Conservation (phyloP, 78 protist species). For the slime mould (Dictyostelium discoideum) region DNA sequence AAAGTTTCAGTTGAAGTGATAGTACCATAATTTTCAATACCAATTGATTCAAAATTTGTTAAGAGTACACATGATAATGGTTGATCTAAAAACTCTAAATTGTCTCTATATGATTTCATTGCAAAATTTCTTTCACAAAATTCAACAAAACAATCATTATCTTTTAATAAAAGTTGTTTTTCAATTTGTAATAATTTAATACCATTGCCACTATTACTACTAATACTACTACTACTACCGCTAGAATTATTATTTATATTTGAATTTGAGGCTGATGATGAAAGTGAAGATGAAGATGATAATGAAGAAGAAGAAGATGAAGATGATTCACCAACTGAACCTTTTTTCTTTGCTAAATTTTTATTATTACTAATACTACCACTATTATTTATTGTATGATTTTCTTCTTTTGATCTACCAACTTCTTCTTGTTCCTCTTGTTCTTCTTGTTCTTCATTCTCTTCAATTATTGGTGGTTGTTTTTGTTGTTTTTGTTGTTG, state of each 20-base stretch:
- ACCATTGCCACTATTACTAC: not conserved
- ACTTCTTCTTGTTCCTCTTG: not conserved
- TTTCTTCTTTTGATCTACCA: conserved; percentile 7
- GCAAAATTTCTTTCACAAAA: conserved; percentile 5
- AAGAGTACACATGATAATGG: not conserved
- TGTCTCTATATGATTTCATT: not conserved
- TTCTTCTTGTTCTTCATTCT: not conserved
- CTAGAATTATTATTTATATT: not conserved
- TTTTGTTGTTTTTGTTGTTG: not conserved
- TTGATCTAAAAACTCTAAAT: not conserved
- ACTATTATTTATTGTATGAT: not conserved
- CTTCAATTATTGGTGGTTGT: not conserved
- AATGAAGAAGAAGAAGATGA: not conserved
- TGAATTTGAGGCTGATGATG: not conserved
- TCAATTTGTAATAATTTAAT: not conserved
- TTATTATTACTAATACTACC: not conserved
- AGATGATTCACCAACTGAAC: not conserved
- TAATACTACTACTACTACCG: not conserved
- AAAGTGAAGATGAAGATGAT: not conserved
- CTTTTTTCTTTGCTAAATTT: not conserved
- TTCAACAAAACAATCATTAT: not conserved
- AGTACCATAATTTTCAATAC: conserved; percentile 5
- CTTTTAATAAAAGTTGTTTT: not conserved
- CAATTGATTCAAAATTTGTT: not conserved
- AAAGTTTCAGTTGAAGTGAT: not conserved